Evolutionary conservation across 208 protist species (phyloP).

Genomic region (Leishmania tropica): DNA sequence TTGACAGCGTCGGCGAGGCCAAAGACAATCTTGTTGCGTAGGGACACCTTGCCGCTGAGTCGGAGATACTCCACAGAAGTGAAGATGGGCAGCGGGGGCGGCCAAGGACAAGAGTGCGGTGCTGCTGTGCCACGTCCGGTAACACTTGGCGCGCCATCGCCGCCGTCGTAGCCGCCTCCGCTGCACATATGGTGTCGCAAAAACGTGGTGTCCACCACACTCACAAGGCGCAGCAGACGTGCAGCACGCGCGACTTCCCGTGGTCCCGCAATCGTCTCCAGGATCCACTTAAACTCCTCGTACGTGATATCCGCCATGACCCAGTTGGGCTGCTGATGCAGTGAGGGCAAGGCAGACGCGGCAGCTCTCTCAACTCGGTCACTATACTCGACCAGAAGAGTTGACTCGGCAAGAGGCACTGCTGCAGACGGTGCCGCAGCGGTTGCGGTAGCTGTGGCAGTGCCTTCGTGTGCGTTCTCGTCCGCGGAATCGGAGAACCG

Average conservation of each 20-base stretch:
- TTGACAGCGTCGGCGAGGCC: constrained; percentile 54
- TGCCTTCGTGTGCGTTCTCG: background rate
- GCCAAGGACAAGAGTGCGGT: background rate
- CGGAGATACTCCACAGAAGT: constrained; percentile 31
- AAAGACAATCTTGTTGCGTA: constrained; percentile 71
- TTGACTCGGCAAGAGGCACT: constrained; percentile 13
- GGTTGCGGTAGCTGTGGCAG: background rate
- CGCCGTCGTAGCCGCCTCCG: background rate
- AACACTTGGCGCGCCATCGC: background rate
- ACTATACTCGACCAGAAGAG: constrained; percentile 4
- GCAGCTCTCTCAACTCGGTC: background rate
- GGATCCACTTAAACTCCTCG: constrained; percentile 77
- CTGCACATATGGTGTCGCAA: constrained; percentile 19
- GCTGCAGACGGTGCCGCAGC: background rate
- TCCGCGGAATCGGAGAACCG: background rate
- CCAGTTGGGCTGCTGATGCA: constrained; percentile 52
- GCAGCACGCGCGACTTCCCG: constrained; percentile 59
- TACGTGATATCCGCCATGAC: constrained; percentile 67
- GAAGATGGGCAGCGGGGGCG: background rate
- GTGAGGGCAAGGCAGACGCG: background rate
- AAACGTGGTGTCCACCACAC: constrained; percentile 43
- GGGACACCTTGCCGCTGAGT: constrained; percentile 35
- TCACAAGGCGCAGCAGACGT: constrained; percentile 44
- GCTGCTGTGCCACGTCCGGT: background rate
- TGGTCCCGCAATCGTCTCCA: constrained; percentile 73